phyloP scores from a whole-genome alignment of 345 rosid species.

The Bruguiera parviflora region DNA sequence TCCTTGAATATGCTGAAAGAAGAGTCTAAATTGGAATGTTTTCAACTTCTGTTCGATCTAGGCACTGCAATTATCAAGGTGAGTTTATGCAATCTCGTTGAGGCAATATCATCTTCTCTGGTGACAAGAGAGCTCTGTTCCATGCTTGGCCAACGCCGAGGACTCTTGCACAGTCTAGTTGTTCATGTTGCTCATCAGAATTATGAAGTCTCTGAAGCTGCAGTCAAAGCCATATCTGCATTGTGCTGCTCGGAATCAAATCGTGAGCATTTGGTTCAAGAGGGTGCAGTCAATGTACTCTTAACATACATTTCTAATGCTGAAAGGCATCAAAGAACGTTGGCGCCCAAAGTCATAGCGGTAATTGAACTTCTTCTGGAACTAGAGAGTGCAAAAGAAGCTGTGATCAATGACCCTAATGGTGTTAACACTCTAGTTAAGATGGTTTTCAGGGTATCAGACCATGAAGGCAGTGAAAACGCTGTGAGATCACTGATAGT shows the following conservation, averaged over 20 bases:
- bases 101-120: slow-evolving; percentile 35
- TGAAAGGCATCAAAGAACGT: slow-evolving; percentile 24
- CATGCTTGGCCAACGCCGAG: slow-evolving; percentile 22
- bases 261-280: slow-evolving; percentile 32
- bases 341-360: slow-evolving; percentile 33
- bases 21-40: slow-evolving; percentile 35
- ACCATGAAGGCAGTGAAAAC: slow-evolving; percentile 55
- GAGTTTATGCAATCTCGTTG: slow-evolving; percentile 42
- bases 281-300: slow-evolving; percentile 33
- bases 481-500: slow-evolving; percentile 41
- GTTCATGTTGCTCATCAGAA: slow-evolving; percentile 25
- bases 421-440: slow-evolving; percentile 40
- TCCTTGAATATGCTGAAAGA: slow-evolving; percentile 38
- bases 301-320: slow-evolving; percentile 30
- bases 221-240: slow-evolving; percentile 41
- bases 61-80: slow-evolving; percentile 28
- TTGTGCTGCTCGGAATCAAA: slow-evolving; percentile 38
- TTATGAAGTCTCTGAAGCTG: slow-evolving; percentile 26
- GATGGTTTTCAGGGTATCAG: slow-evolving; percentile 62
- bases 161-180: slow-evolving; percentile 24
- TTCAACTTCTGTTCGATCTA: slow-evolving; percentile 33
- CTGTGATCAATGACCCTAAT: slow-evolving; percentile 26
- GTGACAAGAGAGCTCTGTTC: slow-evolving; percentile 41
- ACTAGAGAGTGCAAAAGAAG: slow-evolving; percentile 33
- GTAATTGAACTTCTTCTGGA: slow-evolving; percentile 39